A percentile compares a stretch with the other conserved stretches of the same genome.
phyloP scores from a whole-genome alignment of 106 monocot species.

The Apostasia shenzhenica region DNA sequence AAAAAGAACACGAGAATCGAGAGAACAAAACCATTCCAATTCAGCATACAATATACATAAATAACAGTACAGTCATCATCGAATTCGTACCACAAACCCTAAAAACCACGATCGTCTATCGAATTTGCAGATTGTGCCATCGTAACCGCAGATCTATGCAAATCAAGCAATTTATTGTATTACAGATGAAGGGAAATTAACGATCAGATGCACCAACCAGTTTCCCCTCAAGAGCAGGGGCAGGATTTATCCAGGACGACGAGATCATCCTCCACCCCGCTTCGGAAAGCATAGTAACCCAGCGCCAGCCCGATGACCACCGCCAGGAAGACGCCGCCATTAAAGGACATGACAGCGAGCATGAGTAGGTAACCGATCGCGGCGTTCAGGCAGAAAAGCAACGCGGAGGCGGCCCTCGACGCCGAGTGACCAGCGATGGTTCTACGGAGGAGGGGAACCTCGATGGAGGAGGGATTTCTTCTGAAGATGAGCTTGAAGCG shows the following conservation, averaged over 20 bases:
- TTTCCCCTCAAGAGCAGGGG: constrained; percentile 50
- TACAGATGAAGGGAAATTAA: background rate
- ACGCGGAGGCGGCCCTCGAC: constrained; percentile 24
- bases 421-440: constrained; percentile 6
- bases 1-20: too few relatives aligned
- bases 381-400: constrained; percentile 65
- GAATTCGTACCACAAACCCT: too few relatives aligned
- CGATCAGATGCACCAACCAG: background rate
- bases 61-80: too few relatives aligned
- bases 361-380: constrained; percentile 88
- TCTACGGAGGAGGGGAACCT: constrained; percentile 29
- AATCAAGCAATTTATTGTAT: too few relatives aligned
- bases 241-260: constrained; percentile 47
- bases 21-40: too few relatives aligned
- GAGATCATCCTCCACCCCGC: constrained; percentile 52
- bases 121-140: too few relatives aligned
- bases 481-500: constrained; percentile 41
- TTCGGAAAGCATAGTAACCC: constrained; percentile 75
- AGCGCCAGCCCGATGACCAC: constrained; percentile 43
- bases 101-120: too few relatives aligned
- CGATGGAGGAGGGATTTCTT: constrained; percentile 11
- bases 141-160: too few relatives aligned
- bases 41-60: too few relatives aligned
- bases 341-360: constrained; percentile 97
- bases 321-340: constrained; percentile 70